Percentiles rank a stretch among this genome's conserved stretches.
Evolutionary conservation across 768 basidiomycete species (phyloP).

Genomic region (Leccinum disarticulatum): DNA sequence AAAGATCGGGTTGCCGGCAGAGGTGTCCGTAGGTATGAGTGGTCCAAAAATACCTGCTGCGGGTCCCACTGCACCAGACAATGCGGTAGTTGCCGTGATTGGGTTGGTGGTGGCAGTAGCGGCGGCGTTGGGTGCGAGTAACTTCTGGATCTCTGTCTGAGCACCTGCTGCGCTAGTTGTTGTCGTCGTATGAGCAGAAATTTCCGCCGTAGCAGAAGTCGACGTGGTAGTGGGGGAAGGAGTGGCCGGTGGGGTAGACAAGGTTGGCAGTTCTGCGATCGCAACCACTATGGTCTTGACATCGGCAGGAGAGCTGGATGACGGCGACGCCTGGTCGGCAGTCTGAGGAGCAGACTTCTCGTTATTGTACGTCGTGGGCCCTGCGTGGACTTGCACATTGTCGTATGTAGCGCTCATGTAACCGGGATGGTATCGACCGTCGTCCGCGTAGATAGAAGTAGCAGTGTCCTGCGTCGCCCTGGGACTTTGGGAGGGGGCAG

Average conservation of each 20-base stretch:
- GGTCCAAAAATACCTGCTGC: not conserved
- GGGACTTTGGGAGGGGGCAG: not conserved
- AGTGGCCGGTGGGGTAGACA: not conserved
- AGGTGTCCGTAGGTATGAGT: not conserved
- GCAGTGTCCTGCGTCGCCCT: not conserved
- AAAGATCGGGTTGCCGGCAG: not conserved
- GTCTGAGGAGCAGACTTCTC: constrained; percentile 9
- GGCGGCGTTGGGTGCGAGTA: not conserved
- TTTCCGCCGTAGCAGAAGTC: not conserved
- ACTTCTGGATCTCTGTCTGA: not conserved
- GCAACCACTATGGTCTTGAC: not conserved
- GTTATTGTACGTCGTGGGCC: constrained; percentile 21
- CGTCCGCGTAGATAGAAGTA: constrained; percentile 6
- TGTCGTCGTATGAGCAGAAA: not conserved
- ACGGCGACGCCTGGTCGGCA: not conserved
- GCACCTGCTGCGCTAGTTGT: not conserved
- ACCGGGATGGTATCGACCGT: constrained; percentile 14
- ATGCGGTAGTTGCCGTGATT: not conserved
- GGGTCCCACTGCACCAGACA: not conserved
- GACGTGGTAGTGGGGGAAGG: not conserved
- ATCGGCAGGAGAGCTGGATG: not conserved
- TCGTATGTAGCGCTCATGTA: constrained; percentile 6
- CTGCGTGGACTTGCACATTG: constrained; percentile 20
- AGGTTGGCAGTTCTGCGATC: not conserved
- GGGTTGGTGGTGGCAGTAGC: constrained; percentile 1